Evolutionary conservation across 1,139 yeast species (phyloP).

Genomic region (Trichomonascaceae sp.): DNA sequence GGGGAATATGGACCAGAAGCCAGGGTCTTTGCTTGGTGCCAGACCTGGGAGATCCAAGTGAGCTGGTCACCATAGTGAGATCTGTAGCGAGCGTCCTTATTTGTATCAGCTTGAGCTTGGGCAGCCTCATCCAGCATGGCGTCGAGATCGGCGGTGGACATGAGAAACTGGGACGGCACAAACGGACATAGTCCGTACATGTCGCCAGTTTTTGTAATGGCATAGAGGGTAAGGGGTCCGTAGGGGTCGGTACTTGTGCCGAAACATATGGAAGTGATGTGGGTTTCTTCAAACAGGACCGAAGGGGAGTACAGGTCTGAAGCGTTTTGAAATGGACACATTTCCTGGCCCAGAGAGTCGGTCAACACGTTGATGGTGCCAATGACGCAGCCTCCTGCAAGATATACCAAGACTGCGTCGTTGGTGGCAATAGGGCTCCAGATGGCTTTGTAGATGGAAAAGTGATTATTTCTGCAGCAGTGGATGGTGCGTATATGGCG

Average conservation of each 20-base stretch:
- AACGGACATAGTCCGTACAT: constrained; percentile 44
- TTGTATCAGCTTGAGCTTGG: constrained; percentile 9
- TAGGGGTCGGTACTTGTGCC: constrained; percentile 18
- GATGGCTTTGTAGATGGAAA: too few relatives aligned
- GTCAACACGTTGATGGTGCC: too few relatives aligned
- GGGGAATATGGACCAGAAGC: constrained; percentile 1
- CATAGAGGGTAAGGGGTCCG: constrained; percentile 35
- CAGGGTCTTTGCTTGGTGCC: constrained; percentile 13
- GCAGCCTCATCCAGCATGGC: constrained; percentile 28
- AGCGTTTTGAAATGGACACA: too few relatives aligned
- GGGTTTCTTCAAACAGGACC: too few relatives aligned
- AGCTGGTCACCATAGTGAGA: constrained; percentile 15
- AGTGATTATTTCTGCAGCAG: too few relatives aligned
- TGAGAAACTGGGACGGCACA: constrained; percentile 31
- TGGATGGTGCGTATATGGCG: too few relatives aligned
- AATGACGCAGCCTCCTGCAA: too few relatives aligned
- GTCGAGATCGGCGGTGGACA: constrained; percentile 25
- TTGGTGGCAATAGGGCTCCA: neutral
- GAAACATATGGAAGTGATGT: too few relatives aligned
- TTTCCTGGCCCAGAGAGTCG: too few relatives aligned
- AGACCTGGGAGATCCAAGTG: constrained; percentile 18
- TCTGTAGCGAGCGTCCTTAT: constrained; percentile 3
- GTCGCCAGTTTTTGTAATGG: constrained; percentile 41
- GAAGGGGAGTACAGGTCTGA: too few relatives aligned
- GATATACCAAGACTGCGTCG: neutral